Evolutionary conservation across 306 rosid genomes (phyloP), one percentile per base, ranked within the genome.

Genomic region (Sesbania bispinosa): DNA sequence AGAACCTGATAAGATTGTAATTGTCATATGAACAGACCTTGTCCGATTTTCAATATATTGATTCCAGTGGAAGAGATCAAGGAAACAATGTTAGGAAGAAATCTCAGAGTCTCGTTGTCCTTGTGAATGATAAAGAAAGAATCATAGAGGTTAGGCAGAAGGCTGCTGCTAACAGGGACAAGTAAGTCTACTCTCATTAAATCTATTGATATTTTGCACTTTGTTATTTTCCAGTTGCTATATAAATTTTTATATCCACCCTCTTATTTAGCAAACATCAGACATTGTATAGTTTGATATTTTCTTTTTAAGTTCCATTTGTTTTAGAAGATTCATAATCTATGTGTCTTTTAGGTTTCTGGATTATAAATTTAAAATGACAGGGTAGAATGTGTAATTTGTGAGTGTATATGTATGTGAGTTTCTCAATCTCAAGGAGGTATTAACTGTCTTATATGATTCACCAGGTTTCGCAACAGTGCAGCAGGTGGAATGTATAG

Each of bases 61-160:
- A 92, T 67, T 92, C 96, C 50, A 85, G 88, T 27, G 98, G 96
- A 85, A 86, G 89, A 85, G 98, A 92, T 74, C 98, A 92, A 79
- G 96, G 98, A 72, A 88, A 76, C 86, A 92, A 92, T 85, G 98
- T 92, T 42, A 83, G 96, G 82, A 92, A 77, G 85, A 92, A 90
- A 80, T 89, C 98, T 72, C 97, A 86, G 75, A 81, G 83, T 85
- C 87, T 92, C 42, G 96, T 92, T 68, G 72, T 58, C 71, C 92
- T 92, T 65, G 98, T 92, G 77, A 92, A 88, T 80, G 98, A 92
- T 77, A 90, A 90, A 77, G 98, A 92, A 77, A 88, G 89, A 77
- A 85, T 89, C 39, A 45, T 70, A 43, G 98, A 92, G 85, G 93
- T 82, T 57, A 90, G 98, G 77, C 89, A 92, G 86, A 88, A 92